phyloP scores from a whole-genome alignment of 208 protist genomes.

The Herpetomonas samuelpessoai region DNA sequence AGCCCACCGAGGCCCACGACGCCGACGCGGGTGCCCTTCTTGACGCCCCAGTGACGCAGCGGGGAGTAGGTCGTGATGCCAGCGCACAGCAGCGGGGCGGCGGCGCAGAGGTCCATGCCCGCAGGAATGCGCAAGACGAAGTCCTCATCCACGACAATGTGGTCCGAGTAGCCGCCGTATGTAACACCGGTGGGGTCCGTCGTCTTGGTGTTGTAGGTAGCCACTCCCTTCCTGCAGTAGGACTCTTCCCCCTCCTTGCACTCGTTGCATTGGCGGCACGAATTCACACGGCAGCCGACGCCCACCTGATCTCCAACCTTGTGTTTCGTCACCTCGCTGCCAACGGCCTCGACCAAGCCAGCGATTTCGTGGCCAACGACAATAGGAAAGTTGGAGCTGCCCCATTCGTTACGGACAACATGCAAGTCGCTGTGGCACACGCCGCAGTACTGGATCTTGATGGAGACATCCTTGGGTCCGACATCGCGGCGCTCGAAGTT shows the following conservation, averaged over 20 bases:
- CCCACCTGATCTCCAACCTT: constrained; percentile 82
- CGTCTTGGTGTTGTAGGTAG: constrained; percentile 59
- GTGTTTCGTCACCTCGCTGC: constrained; percentile 62
- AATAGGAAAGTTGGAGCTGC: constrained; percentile 43
- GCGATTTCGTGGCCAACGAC: constrained; percentile 80
- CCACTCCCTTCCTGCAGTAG: constrained; percentile 57
- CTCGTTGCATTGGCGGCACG: constrained; percentile 59
- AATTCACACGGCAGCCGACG: constrained; percentile 89
- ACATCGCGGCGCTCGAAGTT: constrained; percentile 40
- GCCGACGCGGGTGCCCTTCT: constrained; percentile 53
- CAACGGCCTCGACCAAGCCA: constrained; percentile 54
- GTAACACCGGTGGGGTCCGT: constrained; percentile 36
- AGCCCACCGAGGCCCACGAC: constrained; percentile 87
- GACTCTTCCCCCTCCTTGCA: constrained; percentile 72
- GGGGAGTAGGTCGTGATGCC: constrained; percentile 88
- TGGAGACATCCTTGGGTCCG: constrained; percentile 45
- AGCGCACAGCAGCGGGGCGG: constrained; percentile 87
- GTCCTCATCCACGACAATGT: constrained; percentile 60
- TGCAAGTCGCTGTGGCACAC: constrained; percentile 87
- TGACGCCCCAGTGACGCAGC: constrained; percentile 65
- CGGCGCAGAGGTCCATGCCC: constrained; percentile 46
- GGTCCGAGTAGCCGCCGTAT: constrained; percentile 67
- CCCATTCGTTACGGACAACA: constrained; percentile 62
- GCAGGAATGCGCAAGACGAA: constrained; percentile 71
- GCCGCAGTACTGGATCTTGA: constrained; percentile 78